A percentile compares a stretch with the other conserved stretches of the same genome.
These are phyloP conservation scores for Chamaenerion angustifolium DNA, from an alignment of 345 rosid species.

Conservation along the genomic window DNA sequence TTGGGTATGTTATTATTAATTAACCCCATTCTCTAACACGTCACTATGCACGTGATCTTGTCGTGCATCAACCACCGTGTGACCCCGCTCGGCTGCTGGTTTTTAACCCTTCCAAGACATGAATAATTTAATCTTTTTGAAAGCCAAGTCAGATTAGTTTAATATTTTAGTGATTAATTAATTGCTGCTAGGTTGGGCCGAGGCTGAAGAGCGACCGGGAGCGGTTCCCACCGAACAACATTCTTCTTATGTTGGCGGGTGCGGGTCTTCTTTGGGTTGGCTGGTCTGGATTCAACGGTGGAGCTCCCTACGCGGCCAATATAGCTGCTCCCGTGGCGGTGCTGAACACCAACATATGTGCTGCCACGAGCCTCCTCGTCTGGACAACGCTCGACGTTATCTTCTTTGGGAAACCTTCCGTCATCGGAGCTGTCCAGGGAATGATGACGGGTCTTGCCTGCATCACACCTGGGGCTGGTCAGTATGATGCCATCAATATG, in stretches of 20 bases:
- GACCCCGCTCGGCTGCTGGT: too few relatives aligned
- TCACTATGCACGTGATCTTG: too few relatives aligned
- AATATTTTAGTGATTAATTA: not conserved
- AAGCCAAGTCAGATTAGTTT: not conserved
- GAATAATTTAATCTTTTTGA: not conserved
- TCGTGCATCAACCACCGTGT: too few relatives aligned
- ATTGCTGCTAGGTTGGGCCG: slow-evolving; percentile 61
- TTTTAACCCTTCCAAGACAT: too few relatives aligned
- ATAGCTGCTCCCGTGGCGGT: slow-evolving; percentile 56
- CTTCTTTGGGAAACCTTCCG: slow-evolving; percentile 85
- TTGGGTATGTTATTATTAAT: slow-evolving; percentile 28
- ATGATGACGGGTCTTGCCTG: slow-evolving; percentile 89
- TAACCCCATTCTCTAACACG: not conserved
- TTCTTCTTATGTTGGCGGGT: slow-evolving; percentile 82
- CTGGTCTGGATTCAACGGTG: slow-evolving; percentile 97
- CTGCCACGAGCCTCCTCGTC: slow-evolving; percentile 83
- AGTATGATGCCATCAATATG: too few relatives aligned
- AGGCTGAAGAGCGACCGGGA: slow-evolving; percentile 65
- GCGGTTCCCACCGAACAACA: slow-evolving; percentile 89
- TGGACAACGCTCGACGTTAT: slow-evolving; percentile 83
- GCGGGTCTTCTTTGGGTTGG: slow-evolving; percentile 95
- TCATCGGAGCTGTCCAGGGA: slow-evolving; percentile 87
- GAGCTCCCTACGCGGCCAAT: slow-evolving; percentile 84
- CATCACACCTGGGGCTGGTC: slow-evolving; percentile 91
- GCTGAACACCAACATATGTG: slow-evolving; percentile 68